These are phyloP conservation scores for Pichia deserticola DNA, from an alignment of 805 yeast genomes.

Conservation along the genomic window DNA sequence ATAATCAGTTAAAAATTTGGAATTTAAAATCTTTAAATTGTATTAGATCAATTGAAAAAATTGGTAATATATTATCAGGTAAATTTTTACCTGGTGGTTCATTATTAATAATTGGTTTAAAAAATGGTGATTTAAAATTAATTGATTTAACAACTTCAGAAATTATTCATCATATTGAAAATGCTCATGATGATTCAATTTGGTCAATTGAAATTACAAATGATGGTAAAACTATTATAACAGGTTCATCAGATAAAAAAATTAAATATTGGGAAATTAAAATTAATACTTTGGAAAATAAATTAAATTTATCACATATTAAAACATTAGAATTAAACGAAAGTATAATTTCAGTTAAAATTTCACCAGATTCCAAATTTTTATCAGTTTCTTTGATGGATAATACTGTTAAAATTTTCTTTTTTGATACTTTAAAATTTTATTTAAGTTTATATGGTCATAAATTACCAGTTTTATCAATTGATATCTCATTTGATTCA, in stretches of 20 bases:
- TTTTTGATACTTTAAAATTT: constrained; percentile 78
- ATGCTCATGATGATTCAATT: constrained; percentile 69
- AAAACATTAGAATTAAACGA: constrained; percentile 82
- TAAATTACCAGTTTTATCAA: constrained; percentile 86
- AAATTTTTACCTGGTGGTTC: constrained; percentile 89
- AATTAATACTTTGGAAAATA: constrained; percentile 52
- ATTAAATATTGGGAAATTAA: constrained; percentile 86
- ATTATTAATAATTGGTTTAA: constrained; percentile 79
- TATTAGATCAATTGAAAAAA: constrained; percentile 69
- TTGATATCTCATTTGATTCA: constrained; percentile 85
- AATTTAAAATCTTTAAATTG: constrained; percentile 67
- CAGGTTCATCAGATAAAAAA: constrained; percentile 91
- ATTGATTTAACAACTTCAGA: constrained; percentile 83
- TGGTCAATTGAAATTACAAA: constrained; percentile 87
- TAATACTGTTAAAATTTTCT: constrained; percentile 93
- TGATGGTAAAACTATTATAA: constrained; percentile 77
- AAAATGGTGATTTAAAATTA: constrained; percentile 75
- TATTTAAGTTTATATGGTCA: constrained; percentile 91
- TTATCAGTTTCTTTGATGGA: constrained; percentile 83
- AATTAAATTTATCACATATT: constrained; percentile 58
- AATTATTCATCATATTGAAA: constrained; percentile 57
- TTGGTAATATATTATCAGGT: constrained; percentile 79
- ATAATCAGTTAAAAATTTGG: constrained; percentile 87
- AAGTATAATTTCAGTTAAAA: constrained; percentile 70
- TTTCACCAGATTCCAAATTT: constrained; percentile 72